phyloP scores from a whole-genome alignment of 2,329 filamentous ascomycete species.

The Aspergillus uvarum region DNA sequence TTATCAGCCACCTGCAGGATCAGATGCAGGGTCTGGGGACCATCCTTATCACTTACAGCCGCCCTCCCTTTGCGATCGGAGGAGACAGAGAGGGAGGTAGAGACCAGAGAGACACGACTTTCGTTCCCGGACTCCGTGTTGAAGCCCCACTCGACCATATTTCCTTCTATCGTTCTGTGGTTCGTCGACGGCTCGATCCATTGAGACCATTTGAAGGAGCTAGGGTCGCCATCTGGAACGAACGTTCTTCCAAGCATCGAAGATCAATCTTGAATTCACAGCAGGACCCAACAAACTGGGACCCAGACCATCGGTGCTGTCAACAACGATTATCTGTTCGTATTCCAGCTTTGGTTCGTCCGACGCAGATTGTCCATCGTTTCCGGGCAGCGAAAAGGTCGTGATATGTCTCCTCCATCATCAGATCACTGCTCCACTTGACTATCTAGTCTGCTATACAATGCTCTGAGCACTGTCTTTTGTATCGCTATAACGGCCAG shows the following conservation, averaged over 20 bases:
- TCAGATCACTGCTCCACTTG: slow-evolving; percentile 54
- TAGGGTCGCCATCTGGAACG: slow-evolving; percentile 4
- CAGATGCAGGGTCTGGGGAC: slow-evolving; percentile 1
- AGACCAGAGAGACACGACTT: not conserved
- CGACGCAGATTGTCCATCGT: slow-evolving; percentile 42
- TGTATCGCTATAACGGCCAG: slow-evolving; percentile 32
- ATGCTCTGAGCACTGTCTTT: slow-evolving; percentile 36
- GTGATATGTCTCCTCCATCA: slow-evolving; percentile 55
- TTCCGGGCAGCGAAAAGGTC: slow-evolving; percentile 52
- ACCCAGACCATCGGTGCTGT: slow-evolving; percentile 13
- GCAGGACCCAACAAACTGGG: not conserved
- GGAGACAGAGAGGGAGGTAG: too few species aligned
- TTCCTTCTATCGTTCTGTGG: not conserved
- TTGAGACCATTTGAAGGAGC: slow-evolving; percentile 8
- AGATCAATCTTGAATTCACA: not conserved
- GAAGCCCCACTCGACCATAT: not conserved
- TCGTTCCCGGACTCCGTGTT: not conserved
- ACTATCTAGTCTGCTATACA: slow-evolving; percentile 32
- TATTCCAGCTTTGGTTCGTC: slow-evolving; percentile 21
- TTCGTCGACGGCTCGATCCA: slow-evolving; percentile 2
- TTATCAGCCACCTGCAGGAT: slow-evolving; percentile 2
- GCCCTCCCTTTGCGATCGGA: not conserved
- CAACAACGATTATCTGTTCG: slow-evolving; percentile 21
- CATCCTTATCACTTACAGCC: not conserved
- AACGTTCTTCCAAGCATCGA: slow-evolving; percentile 3